Evolutionary conservation across 108 stramenopile species (phyloP).

Genomic region (Skeletonema marinoi): DNA sequence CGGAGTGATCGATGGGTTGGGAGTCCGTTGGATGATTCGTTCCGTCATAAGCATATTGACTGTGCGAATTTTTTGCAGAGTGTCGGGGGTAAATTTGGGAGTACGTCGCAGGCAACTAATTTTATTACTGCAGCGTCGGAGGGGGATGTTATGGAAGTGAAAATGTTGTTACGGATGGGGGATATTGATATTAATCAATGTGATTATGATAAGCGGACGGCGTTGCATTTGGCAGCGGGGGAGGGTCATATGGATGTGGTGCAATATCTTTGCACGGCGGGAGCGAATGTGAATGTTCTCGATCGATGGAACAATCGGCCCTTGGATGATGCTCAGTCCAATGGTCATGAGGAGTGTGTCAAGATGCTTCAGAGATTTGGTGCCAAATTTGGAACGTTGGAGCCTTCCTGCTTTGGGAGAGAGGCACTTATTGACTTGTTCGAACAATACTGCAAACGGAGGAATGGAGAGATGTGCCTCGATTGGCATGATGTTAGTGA

Average conservation of each 20-base stretch:
- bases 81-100: conserved; percentile 44
- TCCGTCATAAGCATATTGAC: conserved; percentile 45
- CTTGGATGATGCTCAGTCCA: conserved; percentile 48
- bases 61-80: conserved; percentile 43
- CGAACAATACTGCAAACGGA: conserved; percentile 51
- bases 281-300: conserved; percentile 48
- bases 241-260: conserved; percentile 53
- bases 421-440: conserved; percentile 72
- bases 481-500: conserved; percentile 59
- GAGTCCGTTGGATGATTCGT: conserved; percentile 63
- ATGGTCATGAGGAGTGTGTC: conserved; percentile 30
- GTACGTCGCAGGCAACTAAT: conserved; percentile 39
- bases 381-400: conserved; percentile 20
- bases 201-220: conserved; percentile 57
- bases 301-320: conserved; percentile 61
- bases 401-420: conserved; percentile 1
- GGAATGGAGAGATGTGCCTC: conserved; percentile 41
- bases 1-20: conserved; percentile 64
- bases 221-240: conserved; percentile 62
- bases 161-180: conserved; percentile 35
- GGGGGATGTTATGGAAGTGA: conserved; percentile 53
- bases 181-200: conserved; percentile 45
- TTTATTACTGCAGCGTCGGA: conserved; percentile 50
- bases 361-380: conserved; percentile 20
- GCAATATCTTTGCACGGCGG: conserved; percentile 45